Evolutionary conservation across 345 rosid genomes (phyloP).

Genomic region (Adansonia digitata): DNA sequence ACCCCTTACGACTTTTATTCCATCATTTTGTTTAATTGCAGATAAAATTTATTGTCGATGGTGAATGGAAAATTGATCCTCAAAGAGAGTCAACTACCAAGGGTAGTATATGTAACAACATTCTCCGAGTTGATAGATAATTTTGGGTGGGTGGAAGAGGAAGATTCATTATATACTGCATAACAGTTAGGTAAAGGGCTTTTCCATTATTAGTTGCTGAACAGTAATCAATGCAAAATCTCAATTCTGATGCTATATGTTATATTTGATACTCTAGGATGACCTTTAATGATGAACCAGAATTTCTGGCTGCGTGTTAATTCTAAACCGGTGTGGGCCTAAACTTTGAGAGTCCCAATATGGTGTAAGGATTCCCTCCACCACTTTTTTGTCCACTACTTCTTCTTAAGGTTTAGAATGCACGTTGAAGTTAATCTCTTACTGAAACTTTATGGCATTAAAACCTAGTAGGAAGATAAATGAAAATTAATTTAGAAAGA

Average conservation of each 20-base stretch:
- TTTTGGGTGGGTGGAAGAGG: not conserved
- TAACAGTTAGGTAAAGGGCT: not conserved
- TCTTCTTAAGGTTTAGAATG: not conserved
- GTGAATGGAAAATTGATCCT: slow-evolving; percentile 71
- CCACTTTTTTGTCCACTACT: not conserved
- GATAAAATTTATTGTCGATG: slow-evolving; percentile 88
- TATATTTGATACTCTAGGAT: not conserved
- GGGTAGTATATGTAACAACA: slow-evolving; percentile 65
- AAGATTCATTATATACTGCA: not conserved
- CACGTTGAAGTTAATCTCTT: not conserved
- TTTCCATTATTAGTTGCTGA: not conserved
- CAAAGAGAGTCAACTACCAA: slow-evolving; percentile 47
- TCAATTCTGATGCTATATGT: not conserved
- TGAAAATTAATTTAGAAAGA: not conserved
- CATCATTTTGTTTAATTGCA: slow-evolving; percentile 21
- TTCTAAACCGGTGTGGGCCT: not conserved
- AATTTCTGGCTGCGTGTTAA: not conserved
- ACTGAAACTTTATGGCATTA: not conserved
- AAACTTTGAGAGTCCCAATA: not conserved
- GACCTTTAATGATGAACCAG: not conserved
- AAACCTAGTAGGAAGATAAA: no score
- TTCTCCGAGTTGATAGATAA: slow-evolving; percentile 54
- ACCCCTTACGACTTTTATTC: not conserved
- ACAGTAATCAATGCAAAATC: not conserved
- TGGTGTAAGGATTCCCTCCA: not conserved